These are phyloP conservation scores for Trifolium subterraneum DNA, from an alignment of 306 rosid genomes.

Conservation along the genomic window DNA sequence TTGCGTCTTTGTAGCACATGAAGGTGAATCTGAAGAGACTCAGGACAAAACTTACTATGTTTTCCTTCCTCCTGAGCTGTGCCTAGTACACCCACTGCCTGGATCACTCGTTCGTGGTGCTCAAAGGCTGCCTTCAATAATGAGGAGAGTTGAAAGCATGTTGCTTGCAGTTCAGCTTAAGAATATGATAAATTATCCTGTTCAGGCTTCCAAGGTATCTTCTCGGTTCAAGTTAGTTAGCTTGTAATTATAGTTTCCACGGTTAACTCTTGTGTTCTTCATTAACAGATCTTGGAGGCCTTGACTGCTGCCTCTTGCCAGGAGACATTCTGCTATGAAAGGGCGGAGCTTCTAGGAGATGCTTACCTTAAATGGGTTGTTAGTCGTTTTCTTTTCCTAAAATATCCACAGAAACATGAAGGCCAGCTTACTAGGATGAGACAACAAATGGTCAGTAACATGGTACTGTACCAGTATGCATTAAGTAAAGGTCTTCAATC, in stretches of 20 bases:
- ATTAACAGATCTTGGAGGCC: conserved; percentile 92
- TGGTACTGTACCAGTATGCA: conserved; percentile 90
- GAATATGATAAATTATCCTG: conserved; percentile 70
- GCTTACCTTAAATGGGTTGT: conserved; percentile 98
- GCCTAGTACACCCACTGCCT: conserved; percentile 89
- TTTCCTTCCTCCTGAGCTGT: conserved; percentile 94
- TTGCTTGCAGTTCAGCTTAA: conserved; percentile 89
- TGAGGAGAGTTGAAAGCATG: conserved; percentile 99
- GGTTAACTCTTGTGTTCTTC: conserved; percentile 35
- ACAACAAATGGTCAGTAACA: conserved; percentile 97
- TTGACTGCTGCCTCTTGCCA: conserved; percentile 99
- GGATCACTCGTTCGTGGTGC: conserved; percentile 98
- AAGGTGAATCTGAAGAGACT: conserved; percentile 81
- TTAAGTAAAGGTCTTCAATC: conserved; percentile 88
- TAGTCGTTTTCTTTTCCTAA: conserved; percentile 91
- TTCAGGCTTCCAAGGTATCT: conserved; percentile 76
- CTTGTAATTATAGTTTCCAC: conserved; percentile 38
- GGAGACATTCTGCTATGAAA: conserved; percentile 98
- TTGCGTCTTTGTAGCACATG: conserved; percentile 54
- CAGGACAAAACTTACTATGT: conserved; percentile 95
- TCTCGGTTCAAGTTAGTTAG: conserved; percentile 38
- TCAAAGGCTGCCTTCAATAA: conserved; percentile 95
- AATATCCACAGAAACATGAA: conserved; percentile 96
- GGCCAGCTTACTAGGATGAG: conserved; percentile 99
- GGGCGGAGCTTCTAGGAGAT: conserved; percentile 99